Evolutionary conservation across 2,329 filamentous ascomycete species (phyloP).

Genomic region (Lasiodiplodia theobromae): DNA sequence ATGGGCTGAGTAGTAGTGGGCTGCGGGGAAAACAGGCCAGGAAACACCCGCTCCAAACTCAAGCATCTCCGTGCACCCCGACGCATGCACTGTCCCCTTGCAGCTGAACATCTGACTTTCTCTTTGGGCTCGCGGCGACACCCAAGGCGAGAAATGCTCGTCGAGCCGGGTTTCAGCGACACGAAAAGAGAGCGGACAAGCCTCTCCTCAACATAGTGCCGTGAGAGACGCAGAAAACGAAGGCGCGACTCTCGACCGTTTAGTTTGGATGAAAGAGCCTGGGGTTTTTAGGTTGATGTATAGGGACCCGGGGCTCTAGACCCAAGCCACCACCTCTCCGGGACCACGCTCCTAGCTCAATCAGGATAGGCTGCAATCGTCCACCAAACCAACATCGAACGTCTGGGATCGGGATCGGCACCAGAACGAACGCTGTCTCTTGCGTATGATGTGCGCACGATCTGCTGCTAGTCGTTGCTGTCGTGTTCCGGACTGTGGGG

Average conservation of each 20-base stretch:
- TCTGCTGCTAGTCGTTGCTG: not conserved
- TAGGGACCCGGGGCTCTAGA: conserved; percentile 10
- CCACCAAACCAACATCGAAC: conserved; percentile 11
- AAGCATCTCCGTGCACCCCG: not conserved
- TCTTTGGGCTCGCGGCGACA: not conserved
- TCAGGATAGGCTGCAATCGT: conserved; percentile 8
- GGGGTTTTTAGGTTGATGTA: not conserved
- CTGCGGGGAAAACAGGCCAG: not conserved
- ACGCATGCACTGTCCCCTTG: not conserved
- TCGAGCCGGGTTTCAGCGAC: not conserved
- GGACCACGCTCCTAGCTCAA: conserved; percentile 1
- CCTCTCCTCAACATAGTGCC: not conserved
- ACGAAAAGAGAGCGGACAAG: not conserved
- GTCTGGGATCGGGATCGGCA: conserved; percentile 17
- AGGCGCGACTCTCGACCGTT: not conserved
- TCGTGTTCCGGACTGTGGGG: not conserved
- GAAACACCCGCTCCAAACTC: not conserved
- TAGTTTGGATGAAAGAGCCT: not conserved
- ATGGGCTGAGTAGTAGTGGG: not conserved
- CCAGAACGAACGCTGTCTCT: not conserved
- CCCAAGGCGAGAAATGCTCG: not conserved
- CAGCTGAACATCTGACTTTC: not conserved
- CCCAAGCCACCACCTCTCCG: conserved; percentile 3
- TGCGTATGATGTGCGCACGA: not conserved
- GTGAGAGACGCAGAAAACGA: not conserved